Conservation (phyloP, 2,329 filamentous ascomycete genomes). For the Stachybotrys elegans region DNA sequence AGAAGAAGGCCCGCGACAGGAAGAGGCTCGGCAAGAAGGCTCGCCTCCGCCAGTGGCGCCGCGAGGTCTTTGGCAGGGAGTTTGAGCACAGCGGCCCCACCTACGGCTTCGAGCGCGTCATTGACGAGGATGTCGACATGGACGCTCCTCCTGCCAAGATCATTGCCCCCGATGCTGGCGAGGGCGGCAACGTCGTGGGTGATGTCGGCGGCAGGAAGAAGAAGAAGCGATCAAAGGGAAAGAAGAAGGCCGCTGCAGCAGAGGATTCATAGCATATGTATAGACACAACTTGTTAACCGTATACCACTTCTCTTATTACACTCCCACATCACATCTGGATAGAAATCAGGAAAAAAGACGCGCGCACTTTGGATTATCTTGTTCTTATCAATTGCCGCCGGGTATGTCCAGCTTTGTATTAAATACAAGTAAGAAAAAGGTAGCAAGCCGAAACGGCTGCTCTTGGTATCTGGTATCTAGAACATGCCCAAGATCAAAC, state of each 20-base stretch:
- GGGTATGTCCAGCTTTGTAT: too few relatives aligned
- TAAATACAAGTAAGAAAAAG: too few relatives aligned
- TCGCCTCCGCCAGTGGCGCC: conserved; percentile 78
- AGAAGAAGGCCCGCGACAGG: conserved; percentile 85
- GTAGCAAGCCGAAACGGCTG: too few relatives aligned
- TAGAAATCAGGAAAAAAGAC: too few relatives aligned
- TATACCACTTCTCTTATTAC: conserved; percentile 2
- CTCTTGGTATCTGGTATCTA: too few relatives aligned
- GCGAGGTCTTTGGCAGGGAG: conserved; percentile 57
- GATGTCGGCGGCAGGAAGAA: conserved; percentile 35
- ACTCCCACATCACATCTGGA: too few relatives aligned
- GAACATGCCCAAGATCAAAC: too few relatives aligned
- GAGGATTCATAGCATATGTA: conserved; percentile 11
- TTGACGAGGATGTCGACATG: conserved; percentile 22
- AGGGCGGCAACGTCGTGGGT: conserved; percentile 20
- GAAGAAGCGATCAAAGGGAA: conserved; percentile 46
- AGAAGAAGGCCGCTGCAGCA: conserved; percentile 27
- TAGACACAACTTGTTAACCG: background rate
- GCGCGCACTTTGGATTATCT: too few relatives aligned
- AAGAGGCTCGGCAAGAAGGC: conserved; percentile 92
- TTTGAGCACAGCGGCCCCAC: conserved; percentile 52
- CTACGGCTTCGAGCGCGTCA: conserved; percentile 46
- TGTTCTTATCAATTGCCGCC: too few relatives aligned
- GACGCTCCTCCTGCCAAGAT: conserved; percentile 25
- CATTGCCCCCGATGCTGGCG: conserved; percentile 17